Conservation (phyloP, 2,329 filamentous ascomycete species). For the Ophiocordyceps camponoti-floridani region DNA sequence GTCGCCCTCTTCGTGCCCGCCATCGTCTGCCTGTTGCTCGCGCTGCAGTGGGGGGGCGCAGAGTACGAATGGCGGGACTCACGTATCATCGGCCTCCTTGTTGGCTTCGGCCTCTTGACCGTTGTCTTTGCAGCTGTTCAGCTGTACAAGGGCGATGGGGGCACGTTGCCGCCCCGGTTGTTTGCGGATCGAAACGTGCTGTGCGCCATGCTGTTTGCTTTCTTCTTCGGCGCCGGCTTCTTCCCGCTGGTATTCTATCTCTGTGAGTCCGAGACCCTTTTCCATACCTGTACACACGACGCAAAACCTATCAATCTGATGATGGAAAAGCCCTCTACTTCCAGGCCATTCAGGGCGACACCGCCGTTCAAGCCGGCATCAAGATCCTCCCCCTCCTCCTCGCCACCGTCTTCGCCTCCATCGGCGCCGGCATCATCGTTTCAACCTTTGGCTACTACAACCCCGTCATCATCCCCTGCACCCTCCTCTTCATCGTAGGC, state of each 20-base stretch:
- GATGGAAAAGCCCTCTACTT: constrained; percentile 36
- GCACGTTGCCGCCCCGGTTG: constrained; percentile 27
- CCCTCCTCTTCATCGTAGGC: constrained; percentile 24
- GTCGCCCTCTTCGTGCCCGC: constrained; percentile 31
- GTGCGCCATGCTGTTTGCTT: constrained; percentile 22
- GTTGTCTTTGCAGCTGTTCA: constrained; percentile 28
- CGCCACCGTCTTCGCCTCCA: too few species aligned
- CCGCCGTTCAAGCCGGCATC: constrained; percentile 33
- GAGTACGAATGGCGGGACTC: constrained; percentile 30
- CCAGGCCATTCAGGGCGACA: constrained; percentile 33
- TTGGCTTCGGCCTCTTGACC: constrained; percentile 26
- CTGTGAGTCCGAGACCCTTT: too few species aligned
- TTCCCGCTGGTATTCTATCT: constrained; percentile 36
- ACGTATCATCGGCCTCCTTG: constrained; percentile 31
- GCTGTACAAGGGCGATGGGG: constrained; percentile 21
- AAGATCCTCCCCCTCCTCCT: constrained; percentile 35
- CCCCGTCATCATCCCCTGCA: constrained; percentile 20
- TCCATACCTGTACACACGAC: too few species aligned
- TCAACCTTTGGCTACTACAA: constrained; percentile 24
- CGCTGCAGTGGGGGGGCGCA: constrained; percentile 37
- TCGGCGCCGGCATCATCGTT: constrained; percentile 23
- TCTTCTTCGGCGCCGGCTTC: constrained; percentile 32
- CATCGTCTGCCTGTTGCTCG: constrained; percentile 33
- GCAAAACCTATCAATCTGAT: too few species aligned
- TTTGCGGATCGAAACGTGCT: constrained; percentile 25